These are phyloP conservation scores for Gorgonomyces haynaldii DNA, from an alignment of 192 early-diverging fungal species.

Conservation along the genomic window DNA sequence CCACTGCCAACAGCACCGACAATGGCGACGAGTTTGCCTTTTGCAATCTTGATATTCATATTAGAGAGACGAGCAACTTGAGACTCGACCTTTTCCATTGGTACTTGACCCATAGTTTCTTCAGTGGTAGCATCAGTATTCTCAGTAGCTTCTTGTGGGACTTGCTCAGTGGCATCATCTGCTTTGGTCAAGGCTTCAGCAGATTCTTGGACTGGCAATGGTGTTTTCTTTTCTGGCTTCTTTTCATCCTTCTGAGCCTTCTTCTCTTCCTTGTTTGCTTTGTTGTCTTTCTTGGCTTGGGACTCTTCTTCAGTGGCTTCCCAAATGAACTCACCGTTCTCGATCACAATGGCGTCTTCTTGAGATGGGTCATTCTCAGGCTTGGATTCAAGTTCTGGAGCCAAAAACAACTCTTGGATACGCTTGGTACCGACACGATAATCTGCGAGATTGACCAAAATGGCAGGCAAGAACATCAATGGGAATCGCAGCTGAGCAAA, in stretches of 20 bases:
- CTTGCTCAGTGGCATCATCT: background rate
- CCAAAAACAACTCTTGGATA: constrained; percentile 40
- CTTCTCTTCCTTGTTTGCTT: constrained; percentile 17
- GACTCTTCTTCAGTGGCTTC: constrained; percentile 26
- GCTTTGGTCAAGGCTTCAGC: background rate
- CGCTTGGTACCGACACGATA: constrained; percentile 36
- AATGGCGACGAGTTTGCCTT: constrained; percentile 58
- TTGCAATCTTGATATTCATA: constrained; percentile 35
- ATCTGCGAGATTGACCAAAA: constrained; percentile 33
- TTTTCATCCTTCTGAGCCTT: constrained; percentile 21
- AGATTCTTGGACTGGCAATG: background rate
- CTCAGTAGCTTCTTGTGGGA: background rate
- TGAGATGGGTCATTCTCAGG: constrained; percentile 24
- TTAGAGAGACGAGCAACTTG: constrained; percentile 19
- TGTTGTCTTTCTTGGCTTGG: constrained; percentile 10
- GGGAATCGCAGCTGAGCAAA: constrained; percentile 35
- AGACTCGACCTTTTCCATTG: constrained; percentile 4
- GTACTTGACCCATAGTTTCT: background rate
- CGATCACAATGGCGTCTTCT: constrained; percentile 41
- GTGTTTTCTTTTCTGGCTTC: background rate
- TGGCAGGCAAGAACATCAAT: constrained; percentile 41
- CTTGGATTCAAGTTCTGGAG: constrained; percentile 47
- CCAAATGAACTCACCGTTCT: constrained; percentile 56
- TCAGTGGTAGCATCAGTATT: background rate
- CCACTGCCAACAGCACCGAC: constrained; percentile 75